These are phyloP conservation scores for Yamadazyma endophytica DNA, from an alignment of 805 yeast genomes.

Conservation along the genomic window DNA sequence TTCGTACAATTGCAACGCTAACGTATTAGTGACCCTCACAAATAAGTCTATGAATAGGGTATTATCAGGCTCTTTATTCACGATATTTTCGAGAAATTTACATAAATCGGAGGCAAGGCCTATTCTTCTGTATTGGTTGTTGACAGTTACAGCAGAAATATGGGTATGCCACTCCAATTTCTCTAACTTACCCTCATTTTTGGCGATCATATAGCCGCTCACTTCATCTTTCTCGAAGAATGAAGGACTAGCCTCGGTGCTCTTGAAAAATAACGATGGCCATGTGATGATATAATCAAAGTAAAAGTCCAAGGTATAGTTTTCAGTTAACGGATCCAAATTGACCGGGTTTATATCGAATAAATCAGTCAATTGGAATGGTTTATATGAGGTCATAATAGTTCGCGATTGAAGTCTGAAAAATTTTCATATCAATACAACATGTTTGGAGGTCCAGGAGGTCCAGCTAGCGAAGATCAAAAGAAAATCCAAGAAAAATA, in stretches of 20 bases:
- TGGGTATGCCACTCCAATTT: slow-evolving; percentile 92
- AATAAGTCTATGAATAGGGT: slow-evolving; percentile 87
- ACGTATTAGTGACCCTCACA: slow-evolving; percentile 77
- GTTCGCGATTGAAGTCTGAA: background rate
- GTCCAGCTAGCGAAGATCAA: slow-evolving; percentile 53
- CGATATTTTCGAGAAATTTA: slow-evolving; percentile 63
- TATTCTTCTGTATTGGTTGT: slow-evolving; percentile 74
- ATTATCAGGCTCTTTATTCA: slow-evolving; percentile 68
- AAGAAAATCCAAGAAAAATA: slow-evolving; percentile 62
- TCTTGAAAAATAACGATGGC: slow-evolving; percentile 88
- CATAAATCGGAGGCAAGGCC: slow-evolving; percentile 84
- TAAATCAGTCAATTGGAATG: slow-evolving; percentile 84
- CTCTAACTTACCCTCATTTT: slow-evolving; percentile 72
- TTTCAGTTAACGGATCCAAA: slow-evolving; percentile 87
- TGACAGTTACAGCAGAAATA: slow-evolving; percentile 91
- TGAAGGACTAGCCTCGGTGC: slow-evolving; percentile 37
- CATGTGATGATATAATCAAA: slow-evolving; percentile 76
- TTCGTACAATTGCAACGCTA: slow-evolving; percentile 81
- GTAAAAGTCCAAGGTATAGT: slow-evolving; percentile 80
- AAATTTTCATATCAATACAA: background rate
- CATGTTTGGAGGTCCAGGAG: slow-evolving; percentile 50
- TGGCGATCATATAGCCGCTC: slow-evolving; percentile 90
- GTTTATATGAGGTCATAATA: slow-evolving; percentile 79
- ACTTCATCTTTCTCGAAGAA: slow-evolving; percentile 15
- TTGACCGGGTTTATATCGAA: slow-evolving; percentile 72